Evolutionary conservation across 371 early-diverging fungal species (phyloP), one percentile per base, ranked within the genome.

Genomic region (Dinochytrium kinnereticum): DNA sequence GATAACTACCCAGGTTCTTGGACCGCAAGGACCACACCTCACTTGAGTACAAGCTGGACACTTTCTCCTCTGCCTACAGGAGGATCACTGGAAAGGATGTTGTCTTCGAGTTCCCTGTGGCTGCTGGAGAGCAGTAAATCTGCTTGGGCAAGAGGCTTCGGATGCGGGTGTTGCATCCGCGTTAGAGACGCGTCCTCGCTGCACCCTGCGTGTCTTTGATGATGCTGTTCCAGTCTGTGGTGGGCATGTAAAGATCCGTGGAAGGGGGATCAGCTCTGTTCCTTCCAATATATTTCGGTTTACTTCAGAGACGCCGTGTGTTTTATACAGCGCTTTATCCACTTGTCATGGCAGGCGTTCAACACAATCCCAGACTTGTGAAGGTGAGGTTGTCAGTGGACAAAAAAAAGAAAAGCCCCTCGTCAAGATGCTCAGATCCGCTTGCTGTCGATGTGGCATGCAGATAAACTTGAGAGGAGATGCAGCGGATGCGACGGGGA

Each of bases 1-100:
- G n/a, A n/a, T n/a, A n/a, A n/a, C 28, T 39, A 34, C 69, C 39
- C 31, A 91, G 92, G 67, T 94, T 93, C 91, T 90, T 98, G 75
- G 98, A 97, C 88, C 90, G 89, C 82, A 97, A 98, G 92, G 98
- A 98, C 83, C 90, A 93, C 76, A 96, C 95, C 82, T 90, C 93
- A 74, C 88, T 97, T 72, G 97, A 97, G 87, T 95, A 96, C 93
- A 98, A 98, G 92, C 90, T 97, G 70, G 96, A 97, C 87, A 95
- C 97, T 70, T 96, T 98, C 91, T 87, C 93, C 71, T 90, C 95
- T 72, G 94, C 96, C 73, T 97, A 98, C 95, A 91, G 91, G 86
- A 92, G 92, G 84, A 85, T 97, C 74, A 97, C 98, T 76, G 95
- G 96, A 83, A 98, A 97, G 91, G 96, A 95, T 74, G 97, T 97